Evolutionary conservation across 2,329 filamentous ascomycete genomes (phyloP).

Genomic region (Sphaceloma murrayae): DNA sequence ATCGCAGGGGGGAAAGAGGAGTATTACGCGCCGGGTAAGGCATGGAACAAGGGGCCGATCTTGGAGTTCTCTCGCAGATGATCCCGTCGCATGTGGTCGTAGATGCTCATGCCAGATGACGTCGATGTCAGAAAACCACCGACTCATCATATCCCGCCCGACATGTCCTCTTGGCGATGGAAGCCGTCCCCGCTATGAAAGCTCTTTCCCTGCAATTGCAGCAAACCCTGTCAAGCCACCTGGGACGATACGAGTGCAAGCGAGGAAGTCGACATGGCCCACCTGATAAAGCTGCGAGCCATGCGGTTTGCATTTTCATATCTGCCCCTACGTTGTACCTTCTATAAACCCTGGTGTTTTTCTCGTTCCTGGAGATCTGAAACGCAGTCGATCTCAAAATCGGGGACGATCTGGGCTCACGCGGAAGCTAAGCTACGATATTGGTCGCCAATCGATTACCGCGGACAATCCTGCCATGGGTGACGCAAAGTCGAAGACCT

Average conservation of each 20-base stretch:
- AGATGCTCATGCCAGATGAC: too few relatives aligned
- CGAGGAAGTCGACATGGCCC: conserved; percentile 7
- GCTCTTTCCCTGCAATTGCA: conserved; percentile 3
- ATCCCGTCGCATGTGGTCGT: too few relatives aligned
- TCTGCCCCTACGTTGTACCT: too few relatives aligned
- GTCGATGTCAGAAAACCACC: too few relatives aligned
- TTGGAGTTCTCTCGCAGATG: too few relatives aligned
- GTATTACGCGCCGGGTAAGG: too few relatives aligned
- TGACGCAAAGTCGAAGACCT: conserved; percentile 11
- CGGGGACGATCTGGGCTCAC: conserved; percentile 11
- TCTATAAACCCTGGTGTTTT: too few relatives aligned
- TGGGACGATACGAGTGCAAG: too few relatives aligned
- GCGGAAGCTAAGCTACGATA: conserved; percentile 15
- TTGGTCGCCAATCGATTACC: conserved; percentile 16
- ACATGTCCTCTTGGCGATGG: too few relatives aligned
- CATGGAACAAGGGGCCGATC: too few relatives aligned
- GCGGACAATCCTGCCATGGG: neutral
- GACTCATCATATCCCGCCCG: too few relatives aligned
- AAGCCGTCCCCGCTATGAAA: neutral
- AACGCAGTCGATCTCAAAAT: conserved; percentile 5
- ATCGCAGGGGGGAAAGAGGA: too few relatives aligned
- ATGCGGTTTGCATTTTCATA: neutral
- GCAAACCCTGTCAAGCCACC: conserved; percentile 12
- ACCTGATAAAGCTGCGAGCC: neutral
- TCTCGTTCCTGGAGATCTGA: conserved; percentile 7